These are phyloP conservation scores for Sclerotinia borealis DNA, from an alignment of 2,329 filamentous ascomycete genomes.

Conservation along the genomic window DNA sequence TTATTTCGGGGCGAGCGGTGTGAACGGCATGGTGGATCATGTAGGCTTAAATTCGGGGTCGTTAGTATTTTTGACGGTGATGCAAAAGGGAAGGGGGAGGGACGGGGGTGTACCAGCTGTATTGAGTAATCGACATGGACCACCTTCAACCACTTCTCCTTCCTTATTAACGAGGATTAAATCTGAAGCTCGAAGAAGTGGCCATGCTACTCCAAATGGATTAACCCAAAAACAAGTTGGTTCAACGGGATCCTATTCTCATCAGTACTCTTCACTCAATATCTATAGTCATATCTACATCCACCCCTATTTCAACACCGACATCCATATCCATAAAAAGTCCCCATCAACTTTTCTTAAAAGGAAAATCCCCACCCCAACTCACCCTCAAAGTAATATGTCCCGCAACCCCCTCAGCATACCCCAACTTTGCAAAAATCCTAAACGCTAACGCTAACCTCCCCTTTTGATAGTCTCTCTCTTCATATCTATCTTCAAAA, in stretches of 20 bases:
- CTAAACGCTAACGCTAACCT: conserved; percentile 43
- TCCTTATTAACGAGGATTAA: conserved; percentile 59
- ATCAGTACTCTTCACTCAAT: background rate
- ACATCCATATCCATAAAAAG: background rate
- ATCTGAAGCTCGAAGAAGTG: conserved; percentile 53
- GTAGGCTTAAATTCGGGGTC: conserved; percentile 41
- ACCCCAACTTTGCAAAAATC: conserved; percentile 42
- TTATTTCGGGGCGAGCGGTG: conserved; percentile 51
- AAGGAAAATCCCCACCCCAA: background rate
- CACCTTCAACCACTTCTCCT: conserved; percentile 58
- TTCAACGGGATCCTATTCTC: conserved; percentile 31
- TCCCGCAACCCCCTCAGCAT: conserved; percentile 41
- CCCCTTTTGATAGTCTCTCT: conserved; percentile 36
- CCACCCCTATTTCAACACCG: too few species aligned
- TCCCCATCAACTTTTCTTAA: background rate
- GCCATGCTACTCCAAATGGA: conserved; percentile 33
- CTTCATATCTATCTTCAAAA: conserved; percentile 32
- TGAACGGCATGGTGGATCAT: conserved; percentile 57
- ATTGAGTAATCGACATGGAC: conserved; percentile 34
- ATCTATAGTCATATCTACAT: background rate
- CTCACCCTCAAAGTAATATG: conserved; percentile 39
- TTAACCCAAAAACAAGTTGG: conserved; percentile 33
- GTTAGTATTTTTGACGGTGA: background rate
- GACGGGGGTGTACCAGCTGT: conserved; percentile 24
- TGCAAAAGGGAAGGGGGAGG: too few species aligned